A percentile compares a stretch with the other conserved stretches of the same genome.
These are phyloP conservation scores for Linderniella brevidens DNA, from an alignment of 257 asterid species.

Conservation along the genomic window DNA sequence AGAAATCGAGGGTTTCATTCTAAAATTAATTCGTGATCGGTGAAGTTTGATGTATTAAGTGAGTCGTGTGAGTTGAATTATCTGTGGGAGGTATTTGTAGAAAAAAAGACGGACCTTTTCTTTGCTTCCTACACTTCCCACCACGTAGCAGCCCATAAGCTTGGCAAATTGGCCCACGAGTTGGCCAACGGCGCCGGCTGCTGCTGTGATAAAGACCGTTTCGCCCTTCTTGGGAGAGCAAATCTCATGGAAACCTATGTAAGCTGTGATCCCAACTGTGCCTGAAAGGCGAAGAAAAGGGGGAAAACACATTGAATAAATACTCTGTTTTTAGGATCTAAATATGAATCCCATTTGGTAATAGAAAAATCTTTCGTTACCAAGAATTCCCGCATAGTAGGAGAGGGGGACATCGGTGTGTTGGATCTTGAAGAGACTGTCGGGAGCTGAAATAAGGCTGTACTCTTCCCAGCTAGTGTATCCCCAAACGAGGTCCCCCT, in stretches of 20 bases:
- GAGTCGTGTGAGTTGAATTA: no score
- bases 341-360: no score
- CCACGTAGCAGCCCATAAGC: no score
- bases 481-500: constrained; percentile 41
- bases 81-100: no score
- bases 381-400: constrained; percentile 18
- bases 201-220: neutral
- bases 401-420: constrained; percentile 17
- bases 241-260: neutral
- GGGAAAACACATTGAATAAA: no score
- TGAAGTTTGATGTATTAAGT: no score
- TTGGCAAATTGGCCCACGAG: no score
- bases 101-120: neutral
- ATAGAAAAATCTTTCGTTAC: constrained; percentile 3
- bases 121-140: neutral
- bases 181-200: no score
- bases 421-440: constrained; percentile 21
- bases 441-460: constrained; percentile 16
- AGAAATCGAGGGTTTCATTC: no score
- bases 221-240: constrained; percentile 3
- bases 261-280: neutral
- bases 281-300: neutral
- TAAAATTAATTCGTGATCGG: no score
- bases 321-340: no score
- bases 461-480: constrained; percentile 49